These are phyloP conservation scores for Viola odorata DNA, from an alignment of 345 rosid species.

Conservation along the genomic window DNA sequence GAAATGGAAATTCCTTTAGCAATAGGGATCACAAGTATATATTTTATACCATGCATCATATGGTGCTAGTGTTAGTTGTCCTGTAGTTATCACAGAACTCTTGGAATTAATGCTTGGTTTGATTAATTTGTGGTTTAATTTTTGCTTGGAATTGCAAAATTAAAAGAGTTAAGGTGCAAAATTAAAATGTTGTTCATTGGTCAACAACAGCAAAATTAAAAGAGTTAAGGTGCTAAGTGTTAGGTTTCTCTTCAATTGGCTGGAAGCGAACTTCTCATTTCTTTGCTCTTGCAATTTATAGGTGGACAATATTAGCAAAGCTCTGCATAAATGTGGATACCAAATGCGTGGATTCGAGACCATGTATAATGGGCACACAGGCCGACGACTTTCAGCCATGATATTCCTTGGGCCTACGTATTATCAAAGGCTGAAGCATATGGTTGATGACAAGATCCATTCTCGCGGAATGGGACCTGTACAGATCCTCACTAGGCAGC, in stretches of 20 bases:
- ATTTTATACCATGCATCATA: too few species aligned
- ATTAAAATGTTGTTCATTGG: too few species aligned
- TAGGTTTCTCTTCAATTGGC: neutral
- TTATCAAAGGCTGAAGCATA: slow-evolving; percentile 92
- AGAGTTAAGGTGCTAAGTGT: too few species aligned
- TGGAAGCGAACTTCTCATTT: neutral
- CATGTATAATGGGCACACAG: slow-evolving; percentile 97
- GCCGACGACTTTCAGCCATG: slow-evolving; percentile 78
- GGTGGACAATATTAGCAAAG: slow-evolving; percentile 99
- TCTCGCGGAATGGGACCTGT: slow-evolving; percentile 98
- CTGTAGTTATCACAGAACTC: too few species aligned
- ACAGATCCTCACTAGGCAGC: slow-evolving; percentile 92
- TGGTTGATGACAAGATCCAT: slow-evolving; percentile 98
- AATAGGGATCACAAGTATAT: too few species aligned
- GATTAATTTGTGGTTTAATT: too few species aligned
- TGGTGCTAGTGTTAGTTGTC: too few species aligned
- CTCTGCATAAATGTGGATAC: slow-evolving; percentile 95
- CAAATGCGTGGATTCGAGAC: slow-evolving; percentile 99
- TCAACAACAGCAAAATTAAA: too few species aligned
- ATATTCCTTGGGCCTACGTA: slow-evolving; percentile 97
- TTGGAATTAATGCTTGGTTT: too few species aligned
- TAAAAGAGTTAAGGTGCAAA: too few species aligned
- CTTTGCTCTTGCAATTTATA: slow-evolving; percentile 11
- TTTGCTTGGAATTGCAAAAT: too few species aligned
- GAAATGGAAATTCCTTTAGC: too few species aligned